Base-by-base conservation (phyloP, 139 green algal genomes). In the Closterium sp. region DNA sequence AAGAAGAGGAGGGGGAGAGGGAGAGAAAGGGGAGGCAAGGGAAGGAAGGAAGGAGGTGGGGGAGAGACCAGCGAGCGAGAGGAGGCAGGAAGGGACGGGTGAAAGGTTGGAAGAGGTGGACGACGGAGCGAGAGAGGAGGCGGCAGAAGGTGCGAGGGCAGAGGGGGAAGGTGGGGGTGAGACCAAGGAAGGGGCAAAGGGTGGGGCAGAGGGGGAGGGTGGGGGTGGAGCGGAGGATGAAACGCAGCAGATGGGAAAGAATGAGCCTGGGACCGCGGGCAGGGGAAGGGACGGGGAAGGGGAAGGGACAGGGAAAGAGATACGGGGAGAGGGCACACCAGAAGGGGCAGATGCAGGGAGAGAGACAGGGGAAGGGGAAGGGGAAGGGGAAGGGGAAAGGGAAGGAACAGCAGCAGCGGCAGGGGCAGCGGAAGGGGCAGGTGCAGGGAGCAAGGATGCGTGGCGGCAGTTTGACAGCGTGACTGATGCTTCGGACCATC, bases 401-500 rank as follows among this genome's bases (percentile, higher is more conserved):
- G 84, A 87, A 87, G 84, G 3, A 16, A 25, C 19, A 87, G 32
- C 55, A n/a, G 8, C n/a, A 89, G 31, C 19, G 8, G 86, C 30
- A 89, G 31, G 8, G n/a, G 84, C 43, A 28, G 43, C 12, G 43
- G 43, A 12, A 69, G 43, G 1, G 43, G 43, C 7, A 9, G 43
- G 43, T 12, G 43, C 12, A 69, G 43, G 43, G 55, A 76, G 12
- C 9, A 19, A 76, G 16, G 55, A 19, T 12, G 55, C 55, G 25
- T 76, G 55, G 55, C 55, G 55, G 55, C 55, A 76, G n/a, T 91
- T 91, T 89, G 88, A 91, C 1, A 88, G 35, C 32, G 88, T 91
- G 35, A 91, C 35, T 1, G 1, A 89, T 12, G 76, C 64, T 87
- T 89, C 88, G 5, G 88, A 91, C 38, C 88, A 91, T 38, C 43